These are phyloP conservation scores for Plasmopara halstedii DNA, from an alignment of 352 stramenopile genomes.

Conservation along the genomic window DNA sequence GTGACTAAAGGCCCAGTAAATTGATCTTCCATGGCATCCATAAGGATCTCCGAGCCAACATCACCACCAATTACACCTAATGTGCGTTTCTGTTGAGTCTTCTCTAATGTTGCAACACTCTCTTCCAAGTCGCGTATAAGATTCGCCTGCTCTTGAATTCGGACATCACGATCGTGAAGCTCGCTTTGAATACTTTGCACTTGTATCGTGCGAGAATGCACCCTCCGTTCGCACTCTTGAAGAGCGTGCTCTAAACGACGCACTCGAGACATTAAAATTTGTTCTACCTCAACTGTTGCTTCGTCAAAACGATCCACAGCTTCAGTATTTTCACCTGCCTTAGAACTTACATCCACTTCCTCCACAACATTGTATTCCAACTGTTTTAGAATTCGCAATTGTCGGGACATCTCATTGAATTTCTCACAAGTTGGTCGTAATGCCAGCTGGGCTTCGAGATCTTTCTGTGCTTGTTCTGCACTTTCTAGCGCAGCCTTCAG, in stretches of 20 bases:
- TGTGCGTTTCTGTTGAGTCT: slow-evolving; percentile 16
- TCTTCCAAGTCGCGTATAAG: slow-evolving; percentile 61
- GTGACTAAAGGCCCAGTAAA: slow-evolving; percentile 21
- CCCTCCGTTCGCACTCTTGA: slow-evolving; percentile 48
- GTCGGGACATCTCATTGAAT: slow-evolving; percentile 81
- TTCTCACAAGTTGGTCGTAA: slow-evolving; percentile 79
- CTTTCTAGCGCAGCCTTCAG: slow-evolving; percentile 29
- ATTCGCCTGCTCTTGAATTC: slow-evolving; percentile 42
- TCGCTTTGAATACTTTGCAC: slow-evolving; percentile 29
- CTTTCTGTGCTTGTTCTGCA: slow-evolving; percentile 17
- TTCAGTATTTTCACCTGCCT: slow-evolving; percentile 10
- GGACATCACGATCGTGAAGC: slow-evolving; percentile 23
- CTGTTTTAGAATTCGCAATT: slow-evolving; percentile 90
- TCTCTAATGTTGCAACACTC: slow-evolving; percentile 54
- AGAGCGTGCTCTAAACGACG: slow-evolving; percentile 62
- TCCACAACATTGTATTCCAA: slow-evolving; percentile 86
- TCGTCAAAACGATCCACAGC: slow-evolving; percentile 17
- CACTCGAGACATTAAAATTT: slow-evolving; percentile 53
- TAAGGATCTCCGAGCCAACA: slow-evolving; percentile 54
- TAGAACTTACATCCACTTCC: slow-evolving; percentile 41
- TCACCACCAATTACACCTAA: slow-evolving; percentile 24
- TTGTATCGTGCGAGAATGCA: slow-evolving; percentile 28
- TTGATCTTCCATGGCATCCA: slow-evolving; percentile 67
- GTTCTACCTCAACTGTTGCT: slow-evolving; percentile 44
- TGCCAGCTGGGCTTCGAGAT: slow-evolving; percentile 32